These are phyloP conservation scores for Blastocystis sp. DNA, from an alignment of 352 stramenopile species.

Conservation along the genomic window DNA sequence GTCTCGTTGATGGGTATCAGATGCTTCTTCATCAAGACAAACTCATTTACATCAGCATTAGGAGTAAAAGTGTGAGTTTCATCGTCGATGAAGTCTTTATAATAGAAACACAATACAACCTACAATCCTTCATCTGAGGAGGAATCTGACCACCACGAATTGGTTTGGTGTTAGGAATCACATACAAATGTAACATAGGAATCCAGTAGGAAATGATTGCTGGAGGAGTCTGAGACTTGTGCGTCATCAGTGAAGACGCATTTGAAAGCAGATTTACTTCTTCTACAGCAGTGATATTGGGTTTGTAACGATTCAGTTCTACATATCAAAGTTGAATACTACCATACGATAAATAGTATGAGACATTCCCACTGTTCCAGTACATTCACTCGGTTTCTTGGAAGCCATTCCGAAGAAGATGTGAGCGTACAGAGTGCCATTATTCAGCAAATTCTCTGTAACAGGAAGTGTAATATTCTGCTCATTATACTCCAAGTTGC, in stretches of 20 bases:
- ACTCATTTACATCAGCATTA: constrained; percentile 77
- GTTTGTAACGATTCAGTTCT: constrained; percentile 65
- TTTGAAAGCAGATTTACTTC: constrained; percentile 49
- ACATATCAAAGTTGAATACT: not conserved
- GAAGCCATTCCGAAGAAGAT: constrained; percentile 75
- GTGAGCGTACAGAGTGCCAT: constrained; percentile 80
- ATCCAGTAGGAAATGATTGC: constrained; percentile 61
- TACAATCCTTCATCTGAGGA: constrained; percentile 65
- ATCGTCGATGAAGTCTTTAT: constrained; percentile 74
- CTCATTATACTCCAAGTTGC: constrained; percentile 47
- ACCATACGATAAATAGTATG: constrained; percentile 36
- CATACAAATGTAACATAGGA: constrained; percentile 60
- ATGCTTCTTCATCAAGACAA: constrained; percentile 77
- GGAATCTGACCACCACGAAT: constrained; percentile 44
- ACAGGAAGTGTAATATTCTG: constrained; percentile 77
- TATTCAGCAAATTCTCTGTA: constrained; percentile 74
- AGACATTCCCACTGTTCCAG: not conserved
- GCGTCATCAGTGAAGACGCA: constrained; percentile 37
- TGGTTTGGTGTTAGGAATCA: constrained; percentile 44
- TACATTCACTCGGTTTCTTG: not conserved
- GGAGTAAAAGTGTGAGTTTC: constrained; percentile 79
- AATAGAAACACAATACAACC: constrained; percentile 46
- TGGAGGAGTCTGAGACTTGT: constrained; percentile 19
- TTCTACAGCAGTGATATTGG: constrained; percentile 36
- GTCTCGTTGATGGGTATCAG: constrained; percentile 84